Conservation (phyloP, 306 rosid species). For the Prunus mira region DNA sequence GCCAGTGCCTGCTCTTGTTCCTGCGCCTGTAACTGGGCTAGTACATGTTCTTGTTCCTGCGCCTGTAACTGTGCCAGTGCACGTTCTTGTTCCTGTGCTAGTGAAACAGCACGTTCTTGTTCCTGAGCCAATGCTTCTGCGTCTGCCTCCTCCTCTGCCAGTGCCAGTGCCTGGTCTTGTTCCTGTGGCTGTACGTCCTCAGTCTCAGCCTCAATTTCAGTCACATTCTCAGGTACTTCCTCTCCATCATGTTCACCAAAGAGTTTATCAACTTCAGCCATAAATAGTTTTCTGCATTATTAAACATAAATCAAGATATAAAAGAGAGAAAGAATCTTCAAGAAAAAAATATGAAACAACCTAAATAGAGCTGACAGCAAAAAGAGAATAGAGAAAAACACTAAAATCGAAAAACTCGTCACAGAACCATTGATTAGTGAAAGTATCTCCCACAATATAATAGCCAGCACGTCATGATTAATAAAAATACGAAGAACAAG, state of each 20-base stretch:
- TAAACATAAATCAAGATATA: not conserved
- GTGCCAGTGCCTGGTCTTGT: not conserved
- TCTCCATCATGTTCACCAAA: slow-evolving; percentile 27
- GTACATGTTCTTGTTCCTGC: not conserved
- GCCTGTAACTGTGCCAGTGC: not conserved
- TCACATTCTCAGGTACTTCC: slow-evolving; percentile 26
- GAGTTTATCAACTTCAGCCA: slow-evolving; percentile 69
- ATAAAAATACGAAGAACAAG: not conserved
- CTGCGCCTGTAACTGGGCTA: not conserved
- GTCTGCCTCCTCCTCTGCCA: not conserved
- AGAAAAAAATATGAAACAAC: not conserved
- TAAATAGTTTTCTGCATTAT: slow-evolving; percentile 25
- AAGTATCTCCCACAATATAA: not conserved
- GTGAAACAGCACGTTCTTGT: not conserved
- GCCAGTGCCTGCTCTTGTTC: not conserved
- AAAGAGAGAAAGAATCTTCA: not conserved
- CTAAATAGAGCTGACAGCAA: not conserved
- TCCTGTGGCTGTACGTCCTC: not conserved
- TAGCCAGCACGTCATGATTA: not conserved
- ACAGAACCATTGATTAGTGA: not conserved
- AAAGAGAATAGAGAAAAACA: not conserved
- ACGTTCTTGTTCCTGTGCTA: not conserved
- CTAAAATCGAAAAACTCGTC: not conserved
- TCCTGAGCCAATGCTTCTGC: not conserved
- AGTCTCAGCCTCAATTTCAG: not conserved